Conservation (phyloP, 352 stramenopile species). For the Globisporangium nunn region DNA sequence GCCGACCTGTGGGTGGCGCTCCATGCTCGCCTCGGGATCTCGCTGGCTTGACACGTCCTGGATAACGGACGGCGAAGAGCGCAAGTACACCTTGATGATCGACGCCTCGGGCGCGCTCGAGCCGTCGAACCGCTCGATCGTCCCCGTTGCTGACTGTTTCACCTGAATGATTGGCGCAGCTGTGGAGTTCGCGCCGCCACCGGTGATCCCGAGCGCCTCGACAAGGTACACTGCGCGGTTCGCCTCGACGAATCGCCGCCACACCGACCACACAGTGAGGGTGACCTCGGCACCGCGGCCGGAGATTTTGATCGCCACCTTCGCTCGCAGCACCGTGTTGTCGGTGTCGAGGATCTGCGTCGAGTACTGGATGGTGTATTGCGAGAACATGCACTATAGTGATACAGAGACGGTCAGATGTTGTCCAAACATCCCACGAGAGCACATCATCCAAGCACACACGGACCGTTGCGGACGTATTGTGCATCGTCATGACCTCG, state of each 20-base stretch:
- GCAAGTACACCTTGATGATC: slow-evolving; percentile 15
- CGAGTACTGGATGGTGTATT: background rate
- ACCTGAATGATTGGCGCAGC: slow-evolving; percentile 10
- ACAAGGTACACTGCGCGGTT: slow-evolving; percentile 8
- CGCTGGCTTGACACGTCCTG: slow-evolving; percentile 4
- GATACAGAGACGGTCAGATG: background rate
- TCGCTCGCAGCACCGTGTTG: slow-evolving; percentile 10
- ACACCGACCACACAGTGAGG: slow-evolving; percentile 12
- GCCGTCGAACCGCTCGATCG: slow-evolving; percentile 5
- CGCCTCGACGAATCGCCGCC: slow-evolving; percentile 9
- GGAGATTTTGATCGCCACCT: slow-evolving; percentile 11
- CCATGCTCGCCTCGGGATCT: background rate
- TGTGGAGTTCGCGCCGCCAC: slow-evolving; percentile 2
- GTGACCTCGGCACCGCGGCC: slow-evolving; percentile 10
- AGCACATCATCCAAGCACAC: background rate
- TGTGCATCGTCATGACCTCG: slow-evolving; percentile 16
- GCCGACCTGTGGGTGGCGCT: slow-evolving; percentile 10
- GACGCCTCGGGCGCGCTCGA: slow-evolving; percentile 11
- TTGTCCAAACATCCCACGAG: background rate
- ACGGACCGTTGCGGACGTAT: slow-evolving; percentile 11
- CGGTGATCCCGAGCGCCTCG: slow-evolving; percentile 12
- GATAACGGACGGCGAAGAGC: slow-evolving; percentile 13
- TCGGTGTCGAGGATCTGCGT: slow-evolving; percentile 9
- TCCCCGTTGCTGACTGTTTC: slow-evolving; percentile 11
- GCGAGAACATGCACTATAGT: background rate